Base-by-base conservation (phyloP, 441 rosid genomes). In the Rhodomyrtus psidioides region DNA sequence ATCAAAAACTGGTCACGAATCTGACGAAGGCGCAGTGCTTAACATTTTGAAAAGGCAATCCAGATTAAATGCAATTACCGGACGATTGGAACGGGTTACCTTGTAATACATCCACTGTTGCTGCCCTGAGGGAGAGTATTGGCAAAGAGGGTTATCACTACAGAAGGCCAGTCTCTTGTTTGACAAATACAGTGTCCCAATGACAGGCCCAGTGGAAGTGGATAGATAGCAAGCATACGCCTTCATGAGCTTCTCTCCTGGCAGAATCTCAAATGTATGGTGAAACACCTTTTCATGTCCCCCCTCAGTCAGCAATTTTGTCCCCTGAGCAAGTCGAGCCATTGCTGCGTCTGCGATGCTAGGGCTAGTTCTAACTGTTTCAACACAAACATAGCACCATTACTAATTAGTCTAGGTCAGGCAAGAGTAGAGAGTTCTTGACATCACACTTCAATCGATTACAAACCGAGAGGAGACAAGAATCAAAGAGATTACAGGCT, bases 151-250 rank as follows among this genome's bases (percentile, higher is more conserved):
- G 89, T 91, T 85, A 85, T 97, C 97, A 70, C 98, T 94, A 58
- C 93, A 93, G 83, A 96, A 96, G 58, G 95, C 88, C 70, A 94
- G 74, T 74, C 91, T 93, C 91, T 89, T 90, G 60, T 87, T 92
- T 81, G 98, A 94, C 85, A 94, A 53, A 87, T 96, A 97, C 70
- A 96, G 93, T 7, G 94, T 93, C 51, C 99, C 97, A 23, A 91
- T 91, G 85, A 93, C 94, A 76, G 97, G 98, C 84, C 98, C 99
- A 5, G 95, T 84, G 86, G 92, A 90, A 34, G 95, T 94, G 56
- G 98, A 97, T 46, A 94, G 83, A 89, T 97, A 94, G 91, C 99
- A 97, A 82, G 90, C 97, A 87, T 90, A 97, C 27, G 97, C 87
- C 57, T 94, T 93, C 84, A 93, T 28, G 83, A 96, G 95, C 93